Evolutionary conservation across 2,329 filamentous ascomycete genomes (phyloP), one percentile per base, ranked within the genome.

Genomic region (Claviceps sp.): DNA sequence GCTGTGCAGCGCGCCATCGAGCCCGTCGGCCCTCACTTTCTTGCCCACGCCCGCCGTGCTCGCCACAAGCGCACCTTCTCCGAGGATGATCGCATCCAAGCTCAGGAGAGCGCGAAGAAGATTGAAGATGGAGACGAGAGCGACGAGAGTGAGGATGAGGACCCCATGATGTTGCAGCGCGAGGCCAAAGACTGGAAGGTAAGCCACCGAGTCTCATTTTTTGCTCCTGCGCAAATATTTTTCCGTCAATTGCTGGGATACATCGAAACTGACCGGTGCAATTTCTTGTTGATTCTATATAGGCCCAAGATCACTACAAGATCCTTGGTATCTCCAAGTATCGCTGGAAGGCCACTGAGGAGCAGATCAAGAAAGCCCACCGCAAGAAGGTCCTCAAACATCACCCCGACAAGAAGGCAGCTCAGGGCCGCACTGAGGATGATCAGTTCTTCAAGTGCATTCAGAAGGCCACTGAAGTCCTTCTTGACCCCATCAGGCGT

Each of bases 401-500:
- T 71, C 93, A 98, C 72, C 93, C 93, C 56, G 93, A 98, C 71
- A 98, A 98, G 84, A 95, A 94, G 76, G 93, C 94, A 16, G 93
- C 93, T 30, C 80, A 84, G 47, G 93, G 93, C 56, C 80, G 81
- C 62, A 80, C 81, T 60, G 90, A 97, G 64, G 91, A 96, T 71
- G 93, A 98, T 70, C 88, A 87, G 69, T 98, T 98, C 78, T 98
- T 98, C 85, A 98, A 98, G 80, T 98, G 94, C 72, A 98, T 98
- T 70, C 94, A 98, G 70, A 96, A 96, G 72, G 93, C 93, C 53
- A 91, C 86, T 62, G 93, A 98, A 64, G 80, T 97, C 50, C 85
- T 98, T 17, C 80, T 89, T 52, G 93, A 98, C 74, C 93, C 93
- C 50, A 77, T 84, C 68, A 94, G 89, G 75, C 87, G 93, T 56